Conservation (phyloP, 1,284 basidiomycete species). For the Ganoderma lingzhi region DNA sequence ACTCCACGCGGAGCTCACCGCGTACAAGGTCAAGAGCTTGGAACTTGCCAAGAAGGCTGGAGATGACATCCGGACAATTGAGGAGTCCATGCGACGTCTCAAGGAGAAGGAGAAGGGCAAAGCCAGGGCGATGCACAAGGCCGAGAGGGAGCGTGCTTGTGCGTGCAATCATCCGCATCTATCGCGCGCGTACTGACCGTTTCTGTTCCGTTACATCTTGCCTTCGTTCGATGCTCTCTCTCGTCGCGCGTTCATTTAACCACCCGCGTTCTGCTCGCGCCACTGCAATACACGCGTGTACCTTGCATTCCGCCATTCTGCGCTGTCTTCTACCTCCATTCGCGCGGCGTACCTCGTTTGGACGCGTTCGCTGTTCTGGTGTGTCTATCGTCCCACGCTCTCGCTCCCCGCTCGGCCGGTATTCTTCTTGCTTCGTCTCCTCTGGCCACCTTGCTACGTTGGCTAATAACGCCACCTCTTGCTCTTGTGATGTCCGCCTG, state of each 20-base stretch:
- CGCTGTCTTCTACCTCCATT: background rate
- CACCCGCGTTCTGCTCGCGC: conserved; percentile 5
- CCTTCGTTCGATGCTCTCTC: conserved; percentile 1
- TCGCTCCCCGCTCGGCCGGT: background rate
- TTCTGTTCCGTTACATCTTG: conserved; percentile 6
- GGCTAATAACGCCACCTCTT: background rate
- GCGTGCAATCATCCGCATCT: conserved; percentile 47
- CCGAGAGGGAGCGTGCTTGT: conserved; percentile 77
- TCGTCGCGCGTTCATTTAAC: conserved; percentile 15
- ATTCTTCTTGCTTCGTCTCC: background rate
- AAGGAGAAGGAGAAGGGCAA: conserved; percentile 82
- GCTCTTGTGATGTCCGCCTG: background rate
- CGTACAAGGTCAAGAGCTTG: conserved; percentile 59
- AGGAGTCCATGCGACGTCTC: conserved; percentile 74
- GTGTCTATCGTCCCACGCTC: conserved; percentile 14
- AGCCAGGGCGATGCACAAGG: conserved; percentile 69
- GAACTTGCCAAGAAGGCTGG: conserved; percentile 73
- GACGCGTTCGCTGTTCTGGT: background rate
- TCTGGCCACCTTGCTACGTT: background rate
- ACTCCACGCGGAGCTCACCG: conserved; percentile 66
- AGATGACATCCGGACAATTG: conserved; percentile 72
- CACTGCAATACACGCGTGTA: background rate
- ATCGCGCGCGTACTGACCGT: conserved; percentile 15
- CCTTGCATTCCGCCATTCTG: background rate
- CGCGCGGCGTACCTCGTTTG: background rate